Conservation (phyloP, 495 filamentous ascomycete genomes). For the Penicillium herquei region DNA sequence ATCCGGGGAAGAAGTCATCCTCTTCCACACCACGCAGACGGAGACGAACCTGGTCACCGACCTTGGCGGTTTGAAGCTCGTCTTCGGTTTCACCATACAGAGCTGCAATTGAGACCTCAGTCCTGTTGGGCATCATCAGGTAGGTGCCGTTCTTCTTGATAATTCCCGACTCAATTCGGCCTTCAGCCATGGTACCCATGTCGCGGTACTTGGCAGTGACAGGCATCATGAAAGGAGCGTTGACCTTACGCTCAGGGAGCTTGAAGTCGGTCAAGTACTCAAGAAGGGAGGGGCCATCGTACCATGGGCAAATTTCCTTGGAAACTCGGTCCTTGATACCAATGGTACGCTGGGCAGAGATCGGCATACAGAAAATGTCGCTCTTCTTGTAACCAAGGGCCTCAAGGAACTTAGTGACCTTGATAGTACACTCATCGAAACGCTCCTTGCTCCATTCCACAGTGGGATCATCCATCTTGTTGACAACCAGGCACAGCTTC, state of each 20-base stretch:
- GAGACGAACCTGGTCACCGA: slow-evolving; percentile 92
- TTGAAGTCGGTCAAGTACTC: slow-evolving; percentile 92
- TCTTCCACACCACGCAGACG: slow-evolving; percentile 93
- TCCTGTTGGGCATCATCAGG: slow-evolving; percentile 92
- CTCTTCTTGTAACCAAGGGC: slow-evolving; percentile 91
- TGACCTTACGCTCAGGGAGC: slow-evolving; percentile 89
- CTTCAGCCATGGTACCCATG: slow-evolving; percentile 97
- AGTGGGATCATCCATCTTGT: slow-evolving; percentile 98
- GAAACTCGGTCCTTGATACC: slow-evolving; percentile 88
- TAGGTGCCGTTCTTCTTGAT: slow-evolving; percentile 81
- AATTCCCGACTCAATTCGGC: slow-evolving; percentile 92
- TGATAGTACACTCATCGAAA: slow-evolving; percentile 88
- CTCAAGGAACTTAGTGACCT: slow-evolving; percentile 83
- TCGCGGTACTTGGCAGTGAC: slow-evolving; percentile 93
- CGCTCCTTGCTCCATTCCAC: slow-evolving; percentile 93
- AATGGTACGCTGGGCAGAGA: slow-evolving; percentile 80
- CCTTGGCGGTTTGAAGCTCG: slow-evolving; percentile 73
- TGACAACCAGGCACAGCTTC: slow-evolving; percentile 90
- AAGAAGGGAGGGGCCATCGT: slow-evolving; percentile 87
- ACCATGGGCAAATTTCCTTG: slow-evolving; percentile 75
- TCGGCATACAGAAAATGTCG: slow-evolving; percentile 93
- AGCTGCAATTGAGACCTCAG: slow-evolving; percentile 73
- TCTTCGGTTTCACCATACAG: slow-evolving; percentile 97
- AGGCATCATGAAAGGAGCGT: slow-evolving; percentile 99
- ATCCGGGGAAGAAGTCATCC: slow-evolving; percentile 95